Conservation (phyloP, 495 filamentous ascomycete species). For the Aspergillus cristatus region DNA sequence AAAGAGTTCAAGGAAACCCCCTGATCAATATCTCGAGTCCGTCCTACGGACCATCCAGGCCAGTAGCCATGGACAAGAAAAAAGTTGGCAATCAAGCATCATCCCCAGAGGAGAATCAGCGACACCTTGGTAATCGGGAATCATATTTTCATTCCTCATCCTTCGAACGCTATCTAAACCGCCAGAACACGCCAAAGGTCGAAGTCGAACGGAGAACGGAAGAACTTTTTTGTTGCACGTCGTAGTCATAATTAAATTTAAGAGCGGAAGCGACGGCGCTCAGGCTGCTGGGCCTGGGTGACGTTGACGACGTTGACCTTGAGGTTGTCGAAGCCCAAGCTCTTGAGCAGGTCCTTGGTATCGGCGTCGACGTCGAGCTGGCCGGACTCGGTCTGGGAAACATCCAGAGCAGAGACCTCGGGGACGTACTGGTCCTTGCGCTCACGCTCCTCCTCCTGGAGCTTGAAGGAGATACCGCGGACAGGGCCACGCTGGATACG, state of each 20-base stretch:
- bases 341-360: conserved; percentile 98
- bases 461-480: conserved; percentile 99
- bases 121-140: conserved; percentile 69
- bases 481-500: conserved; percentile 98
- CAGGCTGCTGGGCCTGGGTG: conserved; percentile 81
- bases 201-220: conserved; percentile 25
- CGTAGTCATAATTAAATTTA: conserved; percentile 25
- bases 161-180: conserved; percentile 22
- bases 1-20: neutral
- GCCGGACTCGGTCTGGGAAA: conserved; percentile 84
- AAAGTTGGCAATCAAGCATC: conserved; percentile 88
- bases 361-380: conserved; percentile 91
- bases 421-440: conserved; percentile 99
- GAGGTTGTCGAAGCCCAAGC: conserved; percentile 93
- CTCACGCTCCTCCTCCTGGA: conserved; percentile 99
- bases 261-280: conserved; percentile 57
- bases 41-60: conserved; percentile 9
- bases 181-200: conserved; percentile 19
- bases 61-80: conserved; percentile 19
- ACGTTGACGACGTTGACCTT: conserved; percentile 90
- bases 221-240: conserved; percentile 19
- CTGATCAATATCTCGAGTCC: no score
- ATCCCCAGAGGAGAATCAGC: conserved; percentile 65
- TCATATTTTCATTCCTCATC: conserved; percentile 52
- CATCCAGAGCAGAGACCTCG: conserved; percentile 96